A percentile compares a stretch with the other conserved stretches of the same genome.
Conservation (phyloP, 2,329 filamentous ascomycete species). For the Scedosporium minutisporum region DNA sequence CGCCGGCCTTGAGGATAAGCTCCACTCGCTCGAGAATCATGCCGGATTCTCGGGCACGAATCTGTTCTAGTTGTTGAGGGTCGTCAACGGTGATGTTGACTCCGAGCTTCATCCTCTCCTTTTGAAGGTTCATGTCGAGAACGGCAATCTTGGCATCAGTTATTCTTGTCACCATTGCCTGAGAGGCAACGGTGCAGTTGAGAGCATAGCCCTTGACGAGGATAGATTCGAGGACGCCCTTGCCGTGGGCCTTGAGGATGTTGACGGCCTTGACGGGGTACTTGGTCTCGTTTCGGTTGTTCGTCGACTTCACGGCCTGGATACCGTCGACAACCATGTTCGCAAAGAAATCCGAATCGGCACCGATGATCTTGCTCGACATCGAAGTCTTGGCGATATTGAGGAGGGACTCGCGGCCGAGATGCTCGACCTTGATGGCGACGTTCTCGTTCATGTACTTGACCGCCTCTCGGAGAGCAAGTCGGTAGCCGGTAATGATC, state of each 20-base stretch:
- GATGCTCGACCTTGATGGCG: slow-evolving; percentile 85
- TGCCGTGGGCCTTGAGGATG: slow-evolving; percentile 95
- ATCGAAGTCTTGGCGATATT: slow-evolving; percentile 98
- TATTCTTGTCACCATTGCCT: slow-evolving; percentile 92
- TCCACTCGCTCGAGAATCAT: slow-evolving; percentile 92
- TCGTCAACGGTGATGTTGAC: slow-evolving; percentile 98
- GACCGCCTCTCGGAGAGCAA: slow-evolving; percentile 89
- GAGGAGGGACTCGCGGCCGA: slow-evolving; percentile 81
- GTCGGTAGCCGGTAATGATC: slow-evolving; percentile 95
- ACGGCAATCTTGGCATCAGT: slow-evolving; percentile 93
- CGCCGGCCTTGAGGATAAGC: slow-evolving; percentile 94
- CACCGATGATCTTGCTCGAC: slow-evolving; percentile 97
- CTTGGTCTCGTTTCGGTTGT: slow-evolving; percentile 83
- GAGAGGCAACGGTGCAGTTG: slow-evolving; percentile 97
- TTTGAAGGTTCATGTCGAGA: slow-evolving; percentile 96
- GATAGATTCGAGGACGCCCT: slow-evolving; percentile 78
- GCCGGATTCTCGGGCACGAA: slow-evolving; percentile 81
- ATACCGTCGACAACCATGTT: slow-evolving; percentile 97
- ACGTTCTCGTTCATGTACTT: slow-evolving; percentile 99
- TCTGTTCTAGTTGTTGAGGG: slow-evolving; percentile 94
- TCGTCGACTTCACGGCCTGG: slow-evolving; percentile 85
- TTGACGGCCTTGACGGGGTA: slow-evolving; percentile 99
- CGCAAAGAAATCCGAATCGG: slow-evolving; percentile 92
- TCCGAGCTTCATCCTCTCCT: slow-evolving; percentile 98
- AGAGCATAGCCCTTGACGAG: slow-evolving; percentile 93